Conservation (phyloP, 495 filamentous ascomycete genomes). For the Aspergillus olivimuriae region DNA sequence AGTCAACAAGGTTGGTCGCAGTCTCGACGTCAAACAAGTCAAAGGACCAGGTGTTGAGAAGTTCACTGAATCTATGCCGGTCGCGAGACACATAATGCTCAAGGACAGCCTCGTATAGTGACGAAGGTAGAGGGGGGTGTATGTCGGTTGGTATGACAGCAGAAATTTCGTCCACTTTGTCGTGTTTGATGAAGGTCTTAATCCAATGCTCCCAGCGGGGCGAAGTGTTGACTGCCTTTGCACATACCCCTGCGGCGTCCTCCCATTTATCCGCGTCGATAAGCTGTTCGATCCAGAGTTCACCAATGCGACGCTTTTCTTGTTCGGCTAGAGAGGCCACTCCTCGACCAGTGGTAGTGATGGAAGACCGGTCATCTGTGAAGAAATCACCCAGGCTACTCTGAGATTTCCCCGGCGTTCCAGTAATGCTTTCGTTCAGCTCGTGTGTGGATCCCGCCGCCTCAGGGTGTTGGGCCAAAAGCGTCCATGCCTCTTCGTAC, state of each 20-base stretch:
- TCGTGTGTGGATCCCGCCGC: conserved; percentile 30
- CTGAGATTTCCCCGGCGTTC: conserved; percentile 45
- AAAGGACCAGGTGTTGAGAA: conserved; percentile 79
- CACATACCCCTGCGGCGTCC: conserved; percentile 68
- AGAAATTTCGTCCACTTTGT: conserved; percentile 84
- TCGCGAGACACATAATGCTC: conserved; percentile 76
- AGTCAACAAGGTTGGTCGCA: conserved; percentile 64
- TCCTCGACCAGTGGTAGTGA: conserved; percentile 35
- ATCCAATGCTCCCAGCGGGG: conserved; percentile 92
- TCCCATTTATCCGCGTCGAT: conserved; percentile 67
- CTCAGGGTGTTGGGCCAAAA: conserved; percentile 75
- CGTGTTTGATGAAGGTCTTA: conserved; percentile 76
- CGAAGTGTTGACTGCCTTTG: conserved; percentile 71
- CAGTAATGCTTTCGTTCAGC: conserved; percentile 49
- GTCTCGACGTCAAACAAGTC: conserved; percentile 72
- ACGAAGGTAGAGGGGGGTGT: conserved; percentile 71
- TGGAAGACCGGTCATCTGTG: conserved; percentile 63
- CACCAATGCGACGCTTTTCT: conserved; percentile 88
- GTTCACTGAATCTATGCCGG: conserved; percentile 59
- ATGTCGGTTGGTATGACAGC: conserved; percentile 71
- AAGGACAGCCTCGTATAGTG: conserved; percentile 79
- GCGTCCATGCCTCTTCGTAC: conserved; percentile 81
- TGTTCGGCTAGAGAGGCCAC: conserved; percentile 63
- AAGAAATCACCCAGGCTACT: conserved; percentile 69
- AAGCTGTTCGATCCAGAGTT: conserved; percentile 85